phyloP scores from a whole-genome alignment of 2,329 filamentous ascomycete genomes.

The Biscogniauxia mediterranea region DNA sequence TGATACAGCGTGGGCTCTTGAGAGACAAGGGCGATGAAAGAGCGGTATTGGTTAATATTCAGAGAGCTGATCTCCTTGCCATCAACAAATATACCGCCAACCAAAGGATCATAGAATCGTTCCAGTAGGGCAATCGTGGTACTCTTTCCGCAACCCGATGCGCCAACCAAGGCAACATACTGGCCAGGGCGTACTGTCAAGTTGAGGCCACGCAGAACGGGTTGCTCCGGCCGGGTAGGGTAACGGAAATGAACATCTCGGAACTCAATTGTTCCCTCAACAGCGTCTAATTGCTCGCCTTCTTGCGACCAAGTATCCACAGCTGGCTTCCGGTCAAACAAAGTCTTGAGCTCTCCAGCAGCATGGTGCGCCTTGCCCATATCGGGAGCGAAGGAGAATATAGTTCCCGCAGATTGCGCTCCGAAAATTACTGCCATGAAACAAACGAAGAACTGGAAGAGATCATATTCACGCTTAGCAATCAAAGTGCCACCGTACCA shows the following conservation, averaged over 20 bases:
- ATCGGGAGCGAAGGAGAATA: slow-evolving; percentile 87
- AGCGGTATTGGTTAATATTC: slow-evolving; percentile 84
- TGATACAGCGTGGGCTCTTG: slow-evolving; percentile 96
- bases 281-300: slow-evolving; percentile 59
- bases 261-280: slow-evolving; percentile 84
- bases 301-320: slow-evolving; percentile 80
- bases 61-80: slow-evolving; percentile 76
- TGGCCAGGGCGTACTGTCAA: slow-evolving; percentile 72
- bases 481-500: slow-evolving; percentile 87
- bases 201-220: slow-evolving; percentile 84
- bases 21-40: slow-evolving; percentile 80
- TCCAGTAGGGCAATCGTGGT: slow-evolving; percentile 91
- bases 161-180: slow-evolving; percentile 88
- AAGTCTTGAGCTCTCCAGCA: slow-evolving; percentile 72
- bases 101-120: slow-evolving; percentile 88
- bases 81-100: slow-evolving; percentile 78
- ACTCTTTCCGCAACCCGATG: slow-evolving; percentile 89
- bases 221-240: slow-evolving; percentile 84
- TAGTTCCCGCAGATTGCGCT: slow-evolving; percentile 83
- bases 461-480: slow-evolving; percentile 64
- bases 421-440: slow-evolving; percentile 89
- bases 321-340: slow-evolving; percentile 78
- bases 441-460: slow-evolving; percentile 90
- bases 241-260: slow-evolving; percentile 92
- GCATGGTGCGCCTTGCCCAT: slow-evolving; percentile 92